Base-by-base conservation (phyloP, 345 rosid species). In the Gossypium rotundifolium region DNA sequence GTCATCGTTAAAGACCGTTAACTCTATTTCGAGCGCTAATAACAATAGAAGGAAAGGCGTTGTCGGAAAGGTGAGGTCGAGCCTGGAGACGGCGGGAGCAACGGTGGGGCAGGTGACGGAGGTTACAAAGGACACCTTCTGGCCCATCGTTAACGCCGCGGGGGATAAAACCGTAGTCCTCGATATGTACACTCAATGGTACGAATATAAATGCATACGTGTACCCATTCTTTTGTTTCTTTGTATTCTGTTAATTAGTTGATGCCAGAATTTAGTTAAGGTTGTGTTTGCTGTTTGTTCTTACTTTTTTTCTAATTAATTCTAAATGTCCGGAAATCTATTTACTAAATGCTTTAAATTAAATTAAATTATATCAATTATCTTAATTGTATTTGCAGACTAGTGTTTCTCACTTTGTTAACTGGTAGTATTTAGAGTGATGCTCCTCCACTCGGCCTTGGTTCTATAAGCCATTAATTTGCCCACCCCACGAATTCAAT, bases 181-280 rank as follows among this genome's bases (percentile, higher is more conserved):
- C 62, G 97, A 94, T 76, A 93, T 91, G 98, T 93, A 91, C 80
- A 93, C 98, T 46, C 98, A 94, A 54, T 94, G 98, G 98, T 94
- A 80, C 5, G 20, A 42, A 49, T n/a, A 52, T 1, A 1, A 8
- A 45, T 66, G 7, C 7, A 33, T 20, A 53, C 0, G 14, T 46
- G 11, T 46, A 66, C 18, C 4, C 25, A 40, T 9, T 17, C 71
- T 51, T 9, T 17, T 51, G 8, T 51, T 16, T 51, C 13, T 25
- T 14, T 11, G 46, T 52, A 70, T 29, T 27, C 17, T 14, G 60
- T 27, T 51, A 51, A 20, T 70, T 51, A 27, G 45, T 27, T 38
- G 68, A 17, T 38, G 68, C 42, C n/a, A 17, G 25, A 38, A 17
- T 64, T 63, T 25, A 51, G 59, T 69, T 69, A 10, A 9, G 8